Percentiles rank a stretch among this genome's conserved stretches.
Evolutionary conservation across 352 stramenopile species (phyloP).

Genomic region (Aphanomyces astaci): DNA sequence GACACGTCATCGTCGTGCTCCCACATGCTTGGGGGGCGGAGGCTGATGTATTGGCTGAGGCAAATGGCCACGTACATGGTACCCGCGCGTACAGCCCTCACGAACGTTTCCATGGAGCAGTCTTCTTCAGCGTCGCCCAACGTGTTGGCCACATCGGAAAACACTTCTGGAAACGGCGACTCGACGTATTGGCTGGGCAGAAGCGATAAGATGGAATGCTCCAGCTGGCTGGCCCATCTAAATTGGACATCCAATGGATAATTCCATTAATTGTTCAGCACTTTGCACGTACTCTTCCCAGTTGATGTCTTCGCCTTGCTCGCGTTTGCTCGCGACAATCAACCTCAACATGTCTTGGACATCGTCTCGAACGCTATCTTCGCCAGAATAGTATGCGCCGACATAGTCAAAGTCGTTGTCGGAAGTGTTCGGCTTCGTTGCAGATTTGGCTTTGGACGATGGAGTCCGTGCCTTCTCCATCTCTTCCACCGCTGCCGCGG

Average conservation of each 20-base stretch:
- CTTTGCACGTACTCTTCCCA: conserved; percentile 13
- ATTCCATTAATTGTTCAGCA: neutral
- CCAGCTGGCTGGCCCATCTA: neutral
- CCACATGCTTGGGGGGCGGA: conserved; percentile 13
- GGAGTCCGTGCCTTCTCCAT: conserved; percentile 8
- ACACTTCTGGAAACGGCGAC: conserved; percentile 1
- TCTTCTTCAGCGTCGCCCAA: conserved; percentile 14
- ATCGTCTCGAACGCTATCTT: neutral
- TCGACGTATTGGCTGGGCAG: conserved; percentile 10
- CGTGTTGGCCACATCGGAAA: conserved; percentile 1
- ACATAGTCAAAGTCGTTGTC: neutral
- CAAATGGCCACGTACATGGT: conserved; percentile 1
- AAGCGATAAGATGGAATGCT: conserved; percentile 10
- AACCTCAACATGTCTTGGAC: neutral
- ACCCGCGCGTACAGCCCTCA: neutral
- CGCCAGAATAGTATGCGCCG: neutral
- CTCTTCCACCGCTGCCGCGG: conserved; percentile 31
- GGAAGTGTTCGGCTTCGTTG: neutral
- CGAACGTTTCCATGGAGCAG: neutral
- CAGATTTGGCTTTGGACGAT: neutral
- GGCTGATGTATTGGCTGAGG: conserved; percentile 9
- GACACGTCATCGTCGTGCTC: conserved; percentile 9
- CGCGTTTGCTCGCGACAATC: neutral
- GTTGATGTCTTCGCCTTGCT: neutral
- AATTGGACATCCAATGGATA: neutral